Evolutionary conservation across 2,329 filamentous ascomycete genomes (phyloP).

Genomic region (Ophiognomonia clavigignenti-juglandacearum): DNA sequence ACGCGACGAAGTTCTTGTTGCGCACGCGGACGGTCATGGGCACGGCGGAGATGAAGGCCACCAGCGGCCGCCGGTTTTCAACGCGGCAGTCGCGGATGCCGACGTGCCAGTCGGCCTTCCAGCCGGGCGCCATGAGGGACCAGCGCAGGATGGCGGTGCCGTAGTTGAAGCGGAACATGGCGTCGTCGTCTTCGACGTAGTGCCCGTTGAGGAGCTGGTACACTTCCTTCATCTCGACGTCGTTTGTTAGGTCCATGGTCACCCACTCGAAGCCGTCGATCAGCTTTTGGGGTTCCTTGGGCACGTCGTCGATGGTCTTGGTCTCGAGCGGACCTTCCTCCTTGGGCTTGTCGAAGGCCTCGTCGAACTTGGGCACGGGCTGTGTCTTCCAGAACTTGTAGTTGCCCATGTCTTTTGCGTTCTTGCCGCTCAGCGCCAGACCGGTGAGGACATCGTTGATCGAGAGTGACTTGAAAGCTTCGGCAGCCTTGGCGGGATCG

Average conservation of each 20-base stretch:
- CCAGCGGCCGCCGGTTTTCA: slow-evolving; percentile 71
- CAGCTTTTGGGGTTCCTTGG: slow-evolving; percentile 70
- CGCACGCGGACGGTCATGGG: slow-evolving; percentile 80
- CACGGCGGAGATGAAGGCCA: slow-evolving; percentile 93
- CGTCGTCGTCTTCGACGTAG: slow-evolving; percentile 95
- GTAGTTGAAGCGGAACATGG: slow-evolving; percentile 98
- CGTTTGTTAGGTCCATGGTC: slow-evolving; percentile 76
- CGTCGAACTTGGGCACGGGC: slow-evolving; percentile 80
- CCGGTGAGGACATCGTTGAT: slow-evolving; percentile 71
- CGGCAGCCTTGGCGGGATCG: slow-evolving; percentile 38
- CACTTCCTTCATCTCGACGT: slow-evolving; percentile 78
- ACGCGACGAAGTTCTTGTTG: slow-evolving; percentile 67
- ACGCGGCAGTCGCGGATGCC: slow-evolving; percentile 72
- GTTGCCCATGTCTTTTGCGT: slow-evolving; percentile 90
- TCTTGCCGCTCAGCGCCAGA: slow-evolving; percentile 73
- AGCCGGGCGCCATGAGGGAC: slow-evolving; percentile 91
- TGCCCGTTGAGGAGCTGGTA: slow-evolving; percentile 88
- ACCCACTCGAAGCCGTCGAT: slow-evolving; percentile 91
- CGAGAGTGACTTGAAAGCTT: slow-evolving; percentile 57
- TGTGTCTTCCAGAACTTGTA: slow-evolving; percentile 99
- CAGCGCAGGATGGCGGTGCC: slow-evolving; percentile 84
- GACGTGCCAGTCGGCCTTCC: slow-evolving; percentile 91
- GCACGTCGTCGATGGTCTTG: slow-evolving; percentile 72
- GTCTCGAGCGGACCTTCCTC: slow-evolving; percentile 81
- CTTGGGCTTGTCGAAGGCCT: slow-evolving; percentile 45